Evolutionary conservation across 2,329 filamentous ascomycete genomes (phyloP), one percentile per base, ranked within the genome.

Genomic region (Hypoxylon sp.): DNA sequence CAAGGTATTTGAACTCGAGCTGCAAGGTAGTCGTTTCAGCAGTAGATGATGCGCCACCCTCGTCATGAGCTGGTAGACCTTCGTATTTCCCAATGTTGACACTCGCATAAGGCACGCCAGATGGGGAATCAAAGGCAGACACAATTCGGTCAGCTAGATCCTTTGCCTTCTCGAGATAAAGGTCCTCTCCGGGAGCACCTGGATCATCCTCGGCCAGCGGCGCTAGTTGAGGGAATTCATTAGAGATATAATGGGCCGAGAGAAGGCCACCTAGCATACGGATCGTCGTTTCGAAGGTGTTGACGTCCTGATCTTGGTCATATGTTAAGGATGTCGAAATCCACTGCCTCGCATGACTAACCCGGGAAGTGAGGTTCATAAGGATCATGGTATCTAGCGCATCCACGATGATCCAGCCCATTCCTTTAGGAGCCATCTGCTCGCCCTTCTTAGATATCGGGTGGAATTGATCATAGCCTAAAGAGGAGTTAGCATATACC

Each of bases 321-420:
- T 97, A 98, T 10, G 90, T 90, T 69, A 98, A 81, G 6, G 90
- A 90, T 3, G 89, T 90, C 1, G 92, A 86, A 51, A 99, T 89
- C 96, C 96, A 99, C 76, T 97, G 88, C 61, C 95, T 87, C 28
- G 96, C 95, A 75, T 97, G 90, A 38, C 90, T 86, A 41, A 99
- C 86, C 68, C 94, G 90, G 32, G 89, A 91, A 13, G 95, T 98
- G 71, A 97, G 85, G 79, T 98, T 98, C 96, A 99, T 99, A 67
- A 99, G 85, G 83, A 99, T 99, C 86, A 98, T 88, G 0, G 96
- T 99, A 80, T 99, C 96, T 69, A 99, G 84, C 11, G 95, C 90
- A 81, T 99, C 96, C 63, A 99, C 91, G 68, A 99, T 98, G 75
- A 98, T 98, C 96, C 97, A 99, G 30, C 96, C 96, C 80, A 99